These are phyloP conservation scores for Excoecaria agallocha DNA, from an alignment of 345 rosid genomes.

Conservation along the genomic window DNA sequence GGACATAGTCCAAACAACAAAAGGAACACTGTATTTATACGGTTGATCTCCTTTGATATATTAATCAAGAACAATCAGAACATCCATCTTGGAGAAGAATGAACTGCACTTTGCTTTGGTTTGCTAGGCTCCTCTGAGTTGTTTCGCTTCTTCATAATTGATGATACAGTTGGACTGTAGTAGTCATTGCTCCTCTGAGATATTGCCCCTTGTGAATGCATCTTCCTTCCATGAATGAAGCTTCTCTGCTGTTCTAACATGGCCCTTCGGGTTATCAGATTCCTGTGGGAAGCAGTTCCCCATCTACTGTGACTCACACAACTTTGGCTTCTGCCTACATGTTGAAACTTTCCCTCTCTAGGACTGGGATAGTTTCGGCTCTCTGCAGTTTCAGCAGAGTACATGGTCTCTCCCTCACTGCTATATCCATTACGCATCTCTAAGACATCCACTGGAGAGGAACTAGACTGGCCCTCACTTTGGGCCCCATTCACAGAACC, in stretches of 20 bases:
- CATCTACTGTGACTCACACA: slow-evolving; percentile 76
- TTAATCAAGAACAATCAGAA: slow-evolving; percentile 41
- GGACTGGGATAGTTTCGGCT: slow-evolving; percentile 91
- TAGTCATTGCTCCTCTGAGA: slow-evolving; percentile 93
- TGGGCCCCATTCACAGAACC: slow-evolving; percentile 64
- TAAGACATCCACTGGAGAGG: slow-evolving; percentile 41
- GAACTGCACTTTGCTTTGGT: slow-evolving; percentile 50
- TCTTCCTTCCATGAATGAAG: slow-evolving; percentile 66
- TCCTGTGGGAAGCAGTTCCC: slow-evolving; percentile 53
- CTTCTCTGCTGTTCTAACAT: slow-evolving; percentile 72
- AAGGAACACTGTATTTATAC: slow-evolving; percentile 20
- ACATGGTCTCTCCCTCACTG: slow-evolving; percentile 93
- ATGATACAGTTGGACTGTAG: slow-evolving; percentile 85
- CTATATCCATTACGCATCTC: slow-evolving; percentile 50
- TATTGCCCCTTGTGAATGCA: slow-evolving; percentile 70
- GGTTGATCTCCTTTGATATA: slow-evolving; percentile 23
- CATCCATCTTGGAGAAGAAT: slow-evolving; percentile 79
- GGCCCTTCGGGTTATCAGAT: slow-evolving; percentile 43
- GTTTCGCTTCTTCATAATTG: slow-evolving; percentile 80
- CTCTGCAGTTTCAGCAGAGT: slow-evolving; percentile 97
- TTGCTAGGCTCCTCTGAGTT: slow-evolving; percentile 47
- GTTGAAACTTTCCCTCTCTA: slow-evolving; percentile 57
- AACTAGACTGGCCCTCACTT: slow-evolving; percentile 63
- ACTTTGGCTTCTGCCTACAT: slow-evolving; percentile 88
- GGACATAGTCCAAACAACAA: slow-evolving; percentile 12